A percentile compares a stretch with the other conserved stretches of the same genome.
phyloP scores from a whole-genome alignment of 2,329 filamentous ascomycete genomes.

The Macrophomina tecta region DNA sequence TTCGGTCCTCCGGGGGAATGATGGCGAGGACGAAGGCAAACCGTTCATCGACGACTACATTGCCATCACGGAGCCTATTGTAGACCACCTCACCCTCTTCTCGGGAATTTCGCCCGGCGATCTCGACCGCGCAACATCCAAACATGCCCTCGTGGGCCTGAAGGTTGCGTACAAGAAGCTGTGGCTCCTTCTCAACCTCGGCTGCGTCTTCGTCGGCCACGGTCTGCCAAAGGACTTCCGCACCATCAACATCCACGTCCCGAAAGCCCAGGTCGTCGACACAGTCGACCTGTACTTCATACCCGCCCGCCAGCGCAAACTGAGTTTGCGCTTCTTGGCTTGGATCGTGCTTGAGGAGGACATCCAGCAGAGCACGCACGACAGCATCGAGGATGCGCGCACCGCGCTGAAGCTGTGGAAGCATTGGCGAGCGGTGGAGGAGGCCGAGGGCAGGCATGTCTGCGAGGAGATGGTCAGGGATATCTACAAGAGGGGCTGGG shows the following conservation, averaged over 20 bases:
- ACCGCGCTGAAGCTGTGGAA: constrained; percentile 90
- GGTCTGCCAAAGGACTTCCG: constrained; percentile 95
- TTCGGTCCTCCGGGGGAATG: constrained; percentile 80
- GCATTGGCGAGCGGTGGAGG: constrained; percentile 86
- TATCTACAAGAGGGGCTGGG: constrained; percentile 72
- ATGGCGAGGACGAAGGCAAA: constrained; percentile 66
- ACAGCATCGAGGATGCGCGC: constrained; percentile 92
- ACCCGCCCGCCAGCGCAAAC: constrained; percentile 77
- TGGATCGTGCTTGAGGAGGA: constrained; percentile 91
- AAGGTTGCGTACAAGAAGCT: constrained; percentile 98
- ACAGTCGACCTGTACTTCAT: constrained; percentile 92
- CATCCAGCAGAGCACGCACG: constrained; percentile 90
- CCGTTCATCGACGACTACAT: constrained; percentile 99
- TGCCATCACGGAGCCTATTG: constrained; percentile 83
- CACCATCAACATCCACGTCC: constrained; percentile 97
- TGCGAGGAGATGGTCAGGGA: constrained; percentile 84
- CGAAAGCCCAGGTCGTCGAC: constrained; percentile 87
- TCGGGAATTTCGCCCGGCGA: constrained; percentile 89
- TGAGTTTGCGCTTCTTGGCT: constrained; percentile 88
- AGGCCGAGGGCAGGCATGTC: constrained; percentile 85
- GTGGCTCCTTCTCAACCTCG: constrained; percentile 93
- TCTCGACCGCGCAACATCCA: constrained; percentile 77
- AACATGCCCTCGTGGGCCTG: constrained; percentile 82
- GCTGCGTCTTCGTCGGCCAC: constrained; percentile 92
- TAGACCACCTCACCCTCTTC: constrained; percentile 94